phyloP scores from a whole-genome alignment of 2,329 filamentous ascomycete genomes.

The Leptographium radiaticola region DNA sequence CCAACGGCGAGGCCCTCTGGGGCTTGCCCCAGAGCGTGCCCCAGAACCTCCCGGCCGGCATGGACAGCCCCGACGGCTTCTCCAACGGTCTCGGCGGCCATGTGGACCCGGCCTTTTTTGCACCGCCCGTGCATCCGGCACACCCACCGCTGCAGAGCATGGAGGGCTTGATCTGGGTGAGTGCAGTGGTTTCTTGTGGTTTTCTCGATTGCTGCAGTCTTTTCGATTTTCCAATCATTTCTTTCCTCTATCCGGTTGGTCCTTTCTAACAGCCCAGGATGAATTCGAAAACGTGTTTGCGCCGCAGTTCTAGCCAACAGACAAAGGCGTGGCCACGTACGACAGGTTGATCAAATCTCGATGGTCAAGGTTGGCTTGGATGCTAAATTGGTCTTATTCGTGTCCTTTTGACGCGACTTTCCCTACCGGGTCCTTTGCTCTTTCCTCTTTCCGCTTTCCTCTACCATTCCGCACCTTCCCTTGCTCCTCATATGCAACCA shows the following conservation, averaged over 20 bases:
- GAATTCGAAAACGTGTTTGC: neutral
- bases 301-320: neutral
- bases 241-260: neutral
- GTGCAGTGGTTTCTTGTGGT: neutral
- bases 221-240: neutral
- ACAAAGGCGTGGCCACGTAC: no score
- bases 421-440: no score
- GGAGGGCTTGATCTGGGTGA: neutral
- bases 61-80: constrained; percentile 25
- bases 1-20: constrained; percentile 35
- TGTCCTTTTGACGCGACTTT: no score
- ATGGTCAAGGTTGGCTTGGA: no score
- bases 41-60: constrained; percentile 20
- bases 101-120: neutral
- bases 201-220: neutral
- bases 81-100: neutral
- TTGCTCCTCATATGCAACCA: no score
- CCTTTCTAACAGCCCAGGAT: neutral
- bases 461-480: no score
- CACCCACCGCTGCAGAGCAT: constrained; percentile 1
- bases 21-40: constrained; percentile 21
- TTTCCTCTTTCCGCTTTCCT: no score
- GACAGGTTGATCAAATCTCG: no score
- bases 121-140: neutral
- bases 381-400: no score